Conservation (phyloP, 1,139 yeast species). For the Suhomyces maxii region DNA sequence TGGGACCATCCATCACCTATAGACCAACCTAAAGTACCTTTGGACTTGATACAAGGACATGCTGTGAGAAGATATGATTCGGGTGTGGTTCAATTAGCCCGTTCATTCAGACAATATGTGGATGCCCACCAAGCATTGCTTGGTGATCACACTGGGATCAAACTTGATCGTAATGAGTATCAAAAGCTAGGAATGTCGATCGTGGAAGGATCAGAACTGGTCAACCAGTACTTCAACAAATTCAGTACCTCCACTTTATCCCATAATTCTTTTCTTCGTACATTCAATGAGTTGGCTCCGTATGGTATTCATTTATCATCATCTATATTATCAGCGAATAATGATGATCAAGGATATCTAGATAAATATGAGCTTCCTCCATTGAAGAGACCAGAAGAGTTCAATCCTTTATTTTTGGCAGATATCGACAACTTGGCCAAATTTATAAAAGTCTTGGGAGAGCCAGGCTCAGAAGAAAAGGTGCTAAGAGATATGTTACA, state of each 20-base stretch:
- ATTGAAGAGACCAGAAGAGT: constrained; percentile 1
- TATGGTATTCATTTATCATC: neutral
- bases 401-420: constrained; percentile 11
- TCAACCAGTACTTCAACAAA: neutral
- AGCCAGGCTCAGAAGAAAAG: neutral
- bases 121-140: constrained; percentile 2
- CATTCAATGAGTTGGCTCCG: constrained; percentile 6
- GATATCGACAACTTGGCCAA: constrained; percentile 3
- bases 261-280: constrained; percentile 4
- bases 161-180: constrained; percentile 3
- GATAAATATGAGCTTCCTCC: constrained; percentile 8
- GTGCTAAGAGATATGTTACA: neutral
- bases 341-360: neutral
- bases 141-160: neutral
- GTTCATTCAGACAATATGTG: constrained; percentile 5
- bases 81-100: constrained; percentile 5
- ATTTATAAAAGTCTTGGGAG: neutral
- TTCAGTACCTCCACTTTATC: constrained; percentile 1
- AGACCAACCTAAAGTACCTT: constrained; percentile 1
- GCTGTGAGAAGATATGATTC: neutral
- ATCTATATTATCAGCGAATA: too few relatives aligned
- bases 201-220: neutral
- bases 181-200: constrained; percentile 2
- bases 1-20: neutral
- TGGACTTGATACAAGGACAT: neutral